Evolutionary conservation across 73 alveolate species (phyloP), one percentile per base, ranked within the genome.

Genomic region (Tetrahymena borealis): DNA sequence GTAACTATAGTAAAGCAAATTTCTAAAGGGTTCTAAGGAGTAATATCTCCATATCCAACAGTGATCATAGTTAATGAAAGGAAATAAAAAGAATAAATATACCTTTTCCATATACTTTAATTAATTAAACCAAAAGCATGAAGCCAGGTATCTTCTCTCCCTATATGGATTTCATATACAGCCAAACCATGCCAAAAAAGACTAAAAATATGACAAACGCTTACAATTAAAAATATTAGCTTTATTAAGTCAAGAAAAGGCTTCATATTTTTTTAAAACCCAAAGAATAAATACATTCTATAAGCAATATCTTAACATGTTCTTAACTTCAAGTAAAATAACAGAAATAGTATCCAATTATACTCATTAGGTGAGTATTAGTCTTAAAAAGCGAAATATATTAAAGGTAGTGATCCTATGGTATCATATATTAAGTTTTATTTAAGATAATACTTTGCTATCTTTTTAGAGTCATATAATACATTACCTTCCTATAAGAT

Each of bases 51-150:
- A 95, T 97, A 97, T 15, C 99, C 99, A 24, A 97, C 99, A 11
- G 99, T 97, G 7, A 98, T 96, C 99, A 97, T 97, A 4, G 99
- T 97, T 36, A 98, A 96, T 40, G 97, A 96, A 7, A 98, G 98
- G 97, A 98, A 97, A 90, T 97, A 97, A n/a, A 97, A 93, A 20
- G 98, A 92, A 7, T 95, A 90, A 11, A 96, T 79, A 40, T 97
- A 97, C 78, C 28, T 60, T 4, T 24, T 35, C 85, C 85, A 60
- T 0, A 35, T 13, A 6, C 85, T n/a, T 60, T 60, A 32, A 0
- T 60, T 35, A 20, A 20, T 18, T 6, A 60, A 13, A n/a, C 28
- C 16, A 32, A 6, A 24, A 60, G 85, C 2, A 60, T 60, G n/a
- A 20, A 60, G 85, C 85, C 85, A 60, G 7, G 85, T 60, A n/a